Conservation (phyloP, 768 basidiomycete genomes). For the Psilocybe tampanensis region DNA sequence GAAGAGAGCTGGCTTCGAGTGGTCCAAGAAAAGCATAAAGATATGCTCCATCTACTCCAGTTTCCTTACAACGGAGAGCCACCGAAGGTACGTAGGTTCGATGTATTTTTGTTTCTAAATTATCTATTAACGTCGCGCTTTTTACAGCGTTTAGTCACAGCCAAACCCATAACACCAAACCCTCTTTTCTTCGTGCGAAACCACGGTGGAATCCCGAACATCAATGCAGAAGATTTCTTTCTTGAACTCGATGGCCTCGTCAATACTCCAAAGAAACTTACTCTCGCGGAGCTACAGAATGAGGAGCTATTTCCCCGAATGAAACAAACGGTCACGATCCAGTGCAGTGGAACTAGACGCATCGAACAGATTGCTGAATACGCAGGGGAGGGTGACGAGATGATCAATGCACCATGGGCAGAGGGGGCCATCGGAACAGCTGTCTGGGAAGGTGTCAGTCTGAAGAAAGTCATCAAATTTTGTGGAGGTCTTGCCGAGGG, state of each 20-base stretch:
- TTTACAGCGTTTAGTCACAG: background rate
- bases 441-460: conserved; percentile 14
- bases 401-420: conserved; percentile 20
- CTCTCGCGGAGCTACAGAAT: conserved; percentile 14
- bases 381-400: conserved; percentile 17
- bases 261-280: conserved; percentile 15
- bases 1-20: conserved; percentile 16
- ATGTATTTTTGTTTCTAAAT: background rate
- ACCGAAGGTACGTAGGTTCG: conserved; percentile 8
- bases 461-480: conserved; percentile 18
- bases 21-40: conserved; percentile 15
- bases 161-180: conserved; percentile 1
- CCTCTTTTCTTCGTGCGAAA: conserved; percentile 12
- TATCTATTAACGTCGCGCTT: background rate
- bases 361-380: conserved; percentile 18
- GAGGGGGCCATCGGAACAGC: conserved; percentile 19
- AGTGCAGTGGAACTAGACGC: conserved; percentile 18
- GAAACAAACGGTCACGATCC: conserved; percentile 12
- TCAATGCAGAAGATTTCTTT: conserved; percentile 10
- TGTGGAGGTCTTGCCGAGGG: conserved; percentile 13
- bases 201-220: conserved; percentile 17
- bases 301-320: conserved; percentile 14
- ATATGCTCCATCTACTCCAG: conserved; percentile 15
- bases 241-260: conserved; percentile 18
- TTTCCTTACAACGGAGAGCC: conserved; percentile 19